Conservation (phyloP, 768 basidiomycete species). For the Russula compacta region DNA sequence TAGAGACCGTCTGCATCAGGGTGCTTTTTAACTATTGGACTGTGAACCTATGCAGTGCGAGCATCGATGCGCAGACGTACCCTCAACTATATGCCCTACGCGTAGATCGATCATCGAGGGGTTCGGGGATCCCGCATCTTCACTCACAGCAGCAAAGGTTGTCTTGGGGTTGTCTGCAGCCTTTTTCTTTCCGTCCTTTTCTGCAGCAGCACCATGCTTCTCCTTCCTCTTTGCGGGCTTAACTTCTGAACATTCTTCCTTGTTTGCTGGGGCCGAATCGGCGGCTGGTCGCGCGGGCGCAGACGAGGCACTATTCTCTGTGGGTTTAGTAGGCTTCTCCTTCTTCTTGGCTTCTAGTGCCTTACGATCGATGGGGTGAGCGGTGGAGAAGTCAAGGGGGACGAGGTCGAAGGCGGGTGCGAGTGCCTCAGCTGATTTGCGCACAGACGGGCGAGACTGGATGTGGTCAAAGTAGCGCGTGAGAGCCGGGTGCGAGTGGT, state of each 20-base stretch:
- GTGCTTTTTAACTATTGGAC: slow-evolving; percentile 70
- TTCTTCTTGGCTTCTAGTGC: slow-evolving; percentile 71
- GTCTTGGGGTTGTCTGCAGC: slow-evolving; percentile 25
- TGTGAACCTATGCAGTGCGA: neutral
- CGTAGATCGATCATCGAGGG: slow-evolving; percentile 97
- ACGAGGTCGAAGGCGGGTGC: slow-evolving; percentile 49
- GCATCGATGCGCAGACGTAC: slow-evolving; percentile 36
- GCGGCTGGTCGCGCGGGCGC: slow-evolving; percentile 23
- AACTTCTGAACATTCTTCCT: slow-evolving; percentile 35
- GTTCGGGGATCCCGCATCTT: slow-evolving; percentile 71
- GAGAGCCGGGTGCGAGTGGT: slow-evolving; percentile 71
- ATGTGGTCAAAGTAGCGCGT: slow-evolving; percentile 96
- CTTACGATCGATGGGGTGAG: slow-evolving; percentile 68
- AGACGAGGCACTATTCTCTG: slow-evolving; percentile 23
- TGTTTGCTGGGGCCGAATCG: slow-evolving; percentile 43
- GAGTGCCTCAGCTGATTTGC: slow-evolving; percentile 42
- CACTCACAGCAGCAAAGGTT: slow-evolving; percentile 32
- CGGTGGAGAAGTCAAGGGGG: slow-evolving; percentile 61
- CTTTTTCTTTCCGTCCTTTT: slow-evolving; percentile 30
- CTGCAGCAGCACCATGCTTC: slow-evolving; percentile 35
- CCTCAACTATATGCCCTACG: slow-evolving; percentile 86
- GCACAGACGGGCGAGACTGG: slow-evolving; percentile 60
- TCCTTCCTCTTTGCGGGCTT: slow-evolving; percentile 37
- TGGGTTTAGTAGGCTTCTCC: slow-evolving; percentile 41
- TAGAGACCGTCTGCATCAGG: slow-evolving; percentile 98